Evolutionary conservation across 192 early-diverging fungal genomes (phyloP), one percentile per base, ranked within the genome.

Genomic region (Globomyces pollinis-pini): DNA sequence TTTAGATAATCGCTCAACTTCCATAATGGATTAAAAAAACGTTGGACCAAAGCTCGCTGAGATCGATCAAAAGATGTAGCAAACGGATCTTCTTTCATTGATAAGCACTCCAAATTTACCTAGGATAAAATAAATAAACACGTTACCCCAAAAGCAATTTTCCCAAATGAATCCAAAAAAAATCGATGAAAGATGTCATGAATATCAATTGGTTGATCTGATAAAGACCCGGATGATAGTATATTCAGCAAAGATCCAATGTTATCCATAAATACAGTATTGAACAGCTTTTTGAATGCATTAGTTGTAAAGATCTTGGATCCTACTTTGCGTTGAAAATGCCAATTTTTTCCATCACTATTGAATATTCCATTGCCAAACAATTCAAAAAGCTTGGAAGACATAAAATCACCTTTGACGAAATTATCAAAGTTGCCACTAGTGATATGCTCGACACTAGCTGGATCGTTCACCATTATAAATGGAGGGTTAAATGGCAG

Each of bases 331-430:
- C 84, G 67, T 28, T 86, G 83, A 1, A 59, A 61, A 23, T 69
- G 70, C 84, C 84, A 86, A 18, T 67, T 54, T 1, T 80, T 74
- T 13, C 84, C 84, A 50, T 86, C 84, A 1, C 74, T 73, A 63
- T 79, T 83, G 57, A 86, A 85, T 50, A 85, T 85, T 28, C 83
- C 83, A 30, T 72, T 55, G 1, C 83, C 83, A 32, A 84, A 63
- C n/a, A 84, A 62, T 29, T 50, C 59, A 12, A 21, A 11, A 33
- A 63, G 8, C 3, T 15, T 6, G 3, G 29, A 2, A 41, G 41
- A 15, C 3, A 56, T 29, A 11, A 8, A 42, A 18, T 29, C 31
- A 12, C 61, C 61, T 36, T 62, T 65, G 44, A 61, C 63, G 43
- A 34, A 65, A 28, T 61, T 65, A 3, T 65, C 63, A 36, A 65